These are phyloP conservation scores for Leccinum subgranulosum DNA, from an alignment of 768 basidiomycete species.

Conservation along the genomic window DNA sequence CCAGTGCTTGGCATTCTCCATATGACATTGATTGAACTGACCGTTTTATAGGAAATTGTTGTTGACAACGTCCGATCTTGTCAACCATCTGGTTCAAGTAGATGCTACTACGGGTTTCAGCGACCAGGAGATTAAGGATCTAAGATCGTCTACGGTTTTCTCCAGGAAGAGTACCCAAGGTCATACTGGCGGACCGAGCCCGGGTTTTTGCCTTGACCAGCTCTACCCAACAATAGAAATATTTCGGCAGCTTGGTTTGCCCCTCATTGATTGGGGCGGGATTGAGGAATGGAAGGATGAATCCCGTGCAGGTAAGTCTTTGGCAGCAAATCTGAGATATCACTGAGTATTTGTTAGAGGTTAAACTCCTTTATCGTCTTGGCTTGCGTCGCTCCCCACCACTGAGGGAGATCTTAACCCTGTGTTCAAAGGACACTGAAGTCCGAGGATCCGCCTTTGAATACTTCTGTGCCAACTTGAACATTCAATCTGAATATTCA, in stretches of 20 bases:
- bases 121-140: too few relatives aligned
- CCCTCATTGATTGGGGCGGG: slow-evolving; percentile 80
- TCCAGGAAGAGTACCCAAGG: too few relatives aligned
- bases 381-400: background rate
- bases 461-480: slow-evolving; percentile 61
- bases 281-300: slow-evolving; percentile 57
- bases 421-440: slow-evolving; percentile 17
- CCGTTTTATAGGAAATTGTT: too few relatives aligned
- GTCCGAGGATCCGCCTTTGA: slow-evolving; percentile 57
- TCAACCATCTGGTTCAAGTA: too few relatives aligned
- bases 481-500: background rate
- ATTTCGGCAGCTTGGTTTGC: slow-evolving; percentile 66
- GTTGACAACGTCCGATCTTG: too few relatives aligned
- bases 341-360: background rate
- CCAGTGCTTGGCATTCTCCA: slow-evolving; percentile 50
- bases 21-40: too few relatives aligned
- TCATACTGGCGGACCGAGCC: too few relatives aligned
- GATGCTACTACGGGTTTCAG: too few relatives aligned
- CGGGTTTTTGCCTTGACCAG: slow-evolving; percentile 20
- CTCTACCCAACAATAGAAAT: slow-evolving; percentile 79
- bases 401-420: background rate
- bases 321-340: background rate
- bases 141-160: too few relatives aligned
- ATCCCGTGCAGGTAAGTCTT: background rate
- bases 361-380: background rate